Base-by-base conservation (phyloP, 805 yeast genomes). In the Cyberlindnera mississippiensis region DNA sequence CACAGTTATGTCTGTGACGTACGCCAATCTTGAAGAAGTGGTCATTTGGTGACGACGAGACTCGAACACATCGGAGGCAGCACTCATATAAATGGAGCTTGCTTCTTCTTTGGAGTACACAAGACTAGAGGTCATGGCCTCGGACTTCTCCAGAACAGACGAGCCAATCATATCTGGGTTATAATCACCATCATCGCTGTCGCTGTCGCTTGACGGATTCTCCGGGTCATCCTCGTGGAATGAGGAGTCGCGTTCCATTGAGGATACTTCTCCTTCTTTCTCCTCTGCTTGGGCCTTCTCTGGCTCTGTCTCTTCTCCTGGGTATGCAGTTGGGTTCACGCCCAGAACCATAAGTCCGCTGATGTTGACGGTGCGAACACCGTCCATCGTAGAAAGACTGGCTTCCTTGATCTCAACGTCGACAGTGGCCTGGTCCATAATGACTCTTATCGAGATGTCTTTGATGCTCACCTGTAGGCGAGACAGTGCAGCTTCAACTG, bases 11-110 rank as follows among this genome's bases (percentile, higher is more conserved):
- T 55, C 41, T 50, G 74, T 72, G 9, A 59, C 42, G 38, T 38
- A 50, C 0, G 64, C 37, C 3, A 63, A 34, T 6, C 48, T 45
- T 6, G 53, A 27, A 6, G 48, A 33, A 6, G 27, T 20, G 32
- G 26, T 51, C 51, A 37, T 31, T 16, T 41, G 45, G 12, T 44
- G 30, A 10, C 42, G 45, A 28, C 47, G 44, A 3, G 58, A 49
- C 18, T 51, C 58, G 37, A 71, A 64, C 2, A 77, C 56, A 37
- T 74, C 71, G 0, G 86, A 78, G 10, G 82, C 68, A 2, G 96
- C 95, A 61, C 95, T 85, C 90, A 85, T 79, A 56, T 85, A 87
- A 15, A 86, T 72, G 3, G 89, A 80, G 35, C 78, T 72, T 1
- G 86, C 83, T 42, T 82, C 84, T 38, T 75, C 79, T 40, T 77